phyloP scores from a whole-genome alignment of 2,329 filamentous ascomycete species.

The Amphichorda felina region DNA sequence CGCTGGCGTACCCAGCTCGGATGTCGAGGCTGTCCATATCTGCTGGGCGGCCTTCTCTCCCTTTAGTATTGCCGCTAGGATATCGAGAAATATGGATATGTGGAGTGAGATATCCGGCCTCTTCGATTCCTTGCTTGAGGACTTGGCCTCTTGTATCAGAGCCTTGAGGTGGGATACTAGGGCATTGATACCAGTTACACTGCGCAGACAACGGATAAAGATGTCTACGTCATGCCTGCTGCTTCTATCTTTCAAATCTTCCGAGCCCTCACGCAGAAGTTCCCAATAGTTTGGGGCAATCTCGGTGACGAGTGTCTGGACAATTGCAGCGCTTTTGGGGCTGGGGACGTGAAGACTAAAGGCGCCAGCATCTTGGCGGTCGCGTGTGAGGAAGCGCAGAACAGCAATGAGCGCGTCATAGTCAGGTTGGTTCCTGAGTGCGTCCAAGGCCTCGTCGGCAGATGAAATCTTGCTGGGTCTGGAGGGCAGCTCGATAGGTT shows the following conservation, averaged over 20 bases:
- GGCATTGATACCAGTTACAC: constrained; percentile 68
- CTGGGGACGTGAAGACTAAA: constrained; percentile 32
- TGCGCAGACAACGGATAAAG: constrained; percentile 56
- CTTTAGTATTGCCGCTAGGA: constrained; percentile 28
- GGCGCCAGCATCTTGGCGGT: neutral
- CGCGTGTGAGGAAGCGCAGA: constrained; percentile 36
- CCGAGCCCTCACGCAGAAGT: constrained; percentile 36
- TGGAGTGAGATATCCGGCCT: constrained; percentile 29
- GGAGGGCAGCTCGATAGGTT: constrained; percentile 2
- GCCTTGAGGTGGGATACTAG: constrained; percentile 56
- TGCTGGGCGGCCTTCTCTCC: constrained; percentile 20
- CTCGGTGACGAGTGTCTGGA: constrained; percentile 61
- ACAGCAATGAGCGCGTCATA: constrained; percentile 40
- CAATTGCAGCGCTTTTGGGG: constrained; percentile 60
- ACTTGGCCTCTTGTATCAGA: constrained; percentile 40
- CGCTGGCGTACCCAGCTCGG: constrained; percentile 8
- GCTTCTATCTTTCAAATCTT: no score
- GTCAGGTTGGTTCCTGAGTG: constrained; percentile 50
- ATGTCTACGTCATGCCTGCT: constrained; percentile 24
- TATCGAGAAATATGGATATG: constrained; percentile 27
- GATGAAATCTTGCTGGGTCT: constrained; percentile 11
- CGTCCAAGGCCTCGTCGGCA: constrained; percentile 42
- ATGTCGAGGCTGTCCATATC: constrained; percentile 24
- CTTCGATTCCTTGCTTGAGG: constrained; percentile 21
- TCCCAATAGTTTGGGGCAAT: constrained; percentile 79